Percentiles rank a stretch among this genome's conserved stretches.
phyloP scores from a whole-genome alignment of 495 filamentous ascomycete genomes.

The Hypoxylon lienhwacheense region DNA sequence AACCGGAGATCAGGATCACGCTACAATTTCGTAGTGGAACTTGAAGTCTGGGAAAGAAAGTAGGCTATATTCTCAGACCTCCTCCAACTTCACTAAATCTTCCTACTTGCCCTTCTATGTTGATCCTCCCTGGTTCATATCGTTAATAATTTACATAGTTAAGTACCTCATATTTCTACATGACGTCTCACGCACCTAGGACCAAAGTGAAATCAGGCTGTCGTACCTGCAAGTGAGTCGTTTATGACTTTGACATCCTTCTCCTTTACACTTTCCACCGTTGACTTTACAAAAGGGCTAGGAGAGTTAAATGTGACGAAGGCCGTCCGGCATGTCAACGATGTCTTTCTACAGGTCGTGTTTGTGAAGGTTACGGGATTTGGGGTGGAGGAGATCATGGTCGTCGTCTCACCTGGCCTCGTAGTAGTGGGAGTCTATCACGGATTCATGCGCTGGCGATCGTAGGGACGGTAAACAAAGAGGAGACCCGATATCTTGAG shows the following conservation, averaged over 20 bases:
- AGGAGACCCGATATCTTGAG: slow-evolving; percentile 40
- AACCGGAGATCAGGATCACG: too few species aligned
- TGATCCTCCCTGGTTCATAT: neutral
- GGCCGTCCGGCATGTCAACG: slow-evolving; percentile 54
- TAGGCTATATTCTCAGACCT: too few species aligned
- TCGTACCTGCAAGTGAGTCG: slow-evolving; percentile 56
- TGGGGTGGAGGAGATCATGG: slow-evolving; percentile 51
- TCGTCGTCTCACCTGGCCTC: slow-evolving; percentile 11
- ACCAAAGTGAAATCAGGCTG: slow-evolving; percentile 54
- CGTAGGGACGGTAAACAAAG: slow-evolving; percentile 14
- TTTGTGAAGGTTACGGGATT: slow-evolving; percentile 61
- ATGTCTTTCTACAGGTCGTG: slow-evolving; percentile 58
- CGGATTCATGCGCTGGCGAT: slow-evolving; percentile 10
- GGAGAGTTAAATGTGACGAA: slow-evolving; percentile 63
- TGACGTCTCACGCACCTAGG: slow-evolving; percentile 5
- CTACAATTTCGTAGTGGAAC: too few species aligned
- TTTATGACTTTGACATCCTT: neutral
- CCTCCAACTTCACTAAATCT: too few species aligned
- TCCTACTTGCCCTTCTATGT: too few species aligned
- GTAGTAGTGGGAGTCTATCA: neutral
- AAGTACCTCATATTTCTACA: neutral
- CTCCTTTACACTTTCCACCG: neutral
- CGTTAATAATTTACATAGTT: neutral
- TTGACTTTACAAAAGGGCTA: slow-evolving; percentile 37
- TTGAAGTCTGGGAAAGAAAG: too few species aligned